These are phyloP conservation scores for Pittosporum tobira DNA, from an alignment of 129 eudicot species.

Conservation along the genomic window DNA sequence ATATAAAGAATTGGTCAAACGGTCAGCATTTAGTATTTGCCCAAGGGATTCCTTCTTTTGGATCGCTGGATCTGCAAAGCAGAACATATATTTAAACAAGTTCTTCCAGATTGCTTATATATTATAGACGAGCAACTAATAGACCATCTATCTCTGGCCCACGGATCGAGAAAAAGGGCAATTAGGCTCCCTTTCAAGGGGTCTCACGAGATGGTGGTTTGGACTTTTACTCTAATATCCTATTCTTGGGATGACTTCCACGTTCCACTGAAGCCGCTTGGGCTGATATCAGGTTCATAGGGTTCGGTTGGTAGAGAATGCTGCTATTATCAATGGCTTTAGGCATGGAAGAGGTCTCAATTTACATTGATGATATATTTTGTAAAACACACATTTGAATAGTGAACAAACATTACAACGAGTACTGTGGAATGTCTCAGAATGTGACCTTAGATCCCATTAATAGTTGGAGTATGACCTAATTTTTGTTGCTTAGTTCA, in stretches of 20 bases:
- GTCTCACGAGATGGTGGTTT: no score
- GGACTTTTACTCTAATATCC: no score
- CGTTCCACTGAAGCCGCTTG: no score
- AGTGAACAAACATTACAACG: background rate
- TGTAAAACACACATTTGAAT: background rate
- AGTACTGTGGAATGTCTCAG: no score
- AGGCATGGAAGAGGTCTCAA: no score
- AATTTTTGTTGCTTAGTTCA: background rate
- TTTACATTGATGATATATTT: background rate
- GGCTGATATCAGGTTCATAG: no score
- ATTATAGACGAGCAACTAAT: background rate
- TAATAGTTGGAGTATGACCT: background rate
- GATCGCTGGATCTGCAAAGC: slow-evolving; percentile 41
- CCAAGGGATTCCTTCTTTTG: slow-evolving; percentile 64
- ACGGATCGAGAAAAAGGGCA: no score
- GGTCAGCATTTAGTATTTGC: slow-evolving; percentile 71
- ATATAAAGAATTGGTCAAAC: slow-evolving; percentile 53
- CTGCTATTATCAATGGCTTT: no score
- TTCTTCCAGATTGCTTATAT: background rate
- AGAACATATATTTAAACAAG: slow-evolving; percentile 6
- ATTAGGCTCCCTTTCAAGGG: no score
- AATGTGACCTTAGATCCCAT: background rate
- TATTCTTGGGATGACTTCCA: no score
- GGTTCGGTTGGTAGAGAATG: no score
- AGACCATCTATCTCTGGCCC: no score